Base-by-base conservation (phyloP, 352 stramenopile species). In the Detonula confervacea region DNA sequence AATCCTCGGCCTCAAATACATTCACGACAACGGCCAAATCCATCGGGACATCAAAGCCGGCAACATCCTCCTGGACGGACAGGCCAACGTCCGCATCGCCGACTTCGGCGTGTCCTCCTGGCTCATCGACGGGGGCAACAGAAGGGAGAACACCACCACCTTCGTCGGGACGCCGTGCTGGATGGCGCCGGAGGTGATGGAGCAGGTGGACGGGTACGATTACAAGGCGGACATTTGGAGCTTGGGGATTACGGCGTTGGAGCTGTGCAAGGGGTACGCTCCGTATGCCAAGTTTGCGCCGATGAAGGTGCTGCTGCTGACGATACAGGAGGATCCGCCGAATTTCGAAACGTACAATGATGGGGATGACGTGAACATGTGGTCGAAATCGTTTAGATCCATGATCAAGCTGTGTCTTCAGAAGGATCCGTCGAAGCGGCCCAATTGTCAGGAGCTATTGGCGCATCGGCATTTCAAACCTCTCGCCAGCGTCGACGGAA, bases 181-280 rank as follows among this genome's bases (percentile, higher is more conserved):
- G 90, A 93, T 93, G 86, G 83, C 80, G n/a, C 93, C 93, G 14
- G 93, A 97, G 81, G 94, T 97, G 1, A 96, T 96, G 91, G 93
- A 96, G 72, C 93, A 97, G 83, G 82, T 95, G 14, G 88, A 96
- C 67, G 93, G 93, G 7, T 97, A 97, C 80, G 91, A 97, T 74
- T 98, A 98, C 83, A 98, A 98, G 86, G 97, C 97, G 16, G 97
- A 99, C 87, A 98, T 99, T 79, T 99, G 97, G 97, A 98, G 95
- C 83, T 94, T 99, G 20, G 97, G 97, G 12, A 99, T 99, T 83
- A 99, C 97, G 3, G 97, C 96, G 14, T 86, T 99, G 37, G 97
- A 99, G 89, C 90, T 99, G 6, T 97, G 97, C 20, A 99, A 99
- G 87, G 97, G 97, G 8, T 98, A 98, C 81, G 97, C 97, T 24